A percentile compares a stretch with the other conserved stretches of the same genome.
Conservation (phyloP, 352 stramenopile genomes). For the Aphanomyces astaci region DNA sequence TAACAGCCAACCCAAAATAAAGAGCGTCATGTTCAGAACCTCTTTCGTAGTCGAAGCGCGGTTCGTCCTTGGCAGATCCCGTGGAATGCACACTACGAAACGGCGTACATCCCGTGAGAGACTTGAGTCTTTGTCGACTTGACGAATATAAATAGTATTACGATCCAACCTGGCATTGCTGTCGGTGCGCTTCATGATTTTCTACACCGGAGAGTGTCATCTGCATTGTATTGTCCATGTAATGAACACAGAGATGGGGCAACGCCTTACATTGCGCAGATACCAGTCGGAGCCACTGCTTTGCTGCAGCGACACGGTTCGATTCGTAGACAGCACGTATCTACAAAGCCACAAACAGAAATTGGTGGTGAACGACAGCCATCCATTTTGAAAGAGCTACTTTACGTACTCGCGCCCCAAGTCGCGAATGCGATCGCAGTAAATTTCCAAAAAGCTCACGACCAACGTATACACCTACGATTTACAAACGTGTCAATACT, state of each 20-base stretch:
- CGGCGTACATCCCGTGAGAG: background rate
- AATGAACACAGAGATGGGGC: too few species aligned
- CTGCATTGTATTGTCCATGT: too few species aligned
- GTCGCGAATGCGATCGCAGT: slow-evolving; percentile 89
- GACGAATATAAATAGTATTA: too few species aligned
- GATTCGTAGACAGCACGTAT: slow-evolving; percentile 63
- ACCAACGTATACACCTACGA: slow-evolving; percentile 67
- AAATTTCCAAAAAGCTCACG: slow-evolving; percentile 91
- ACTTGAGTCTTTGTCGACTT: too few species aligned
- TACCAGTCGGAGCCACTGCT: slow-evolving; percentile 79
- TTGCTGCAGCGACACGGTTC: slow-evolving; percentile 61
- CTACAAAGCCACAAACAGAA: slow-evolving; percentile 24
- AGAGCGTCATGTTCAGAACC: too few species aligned
- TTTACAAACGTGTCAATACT: background rate
- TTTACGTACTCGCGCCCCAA: slow-evolving; percentile 74
- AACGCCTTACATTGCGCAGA: slow-evolving; percentile 51
- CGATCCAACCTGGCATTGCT: slow-evolving; percentile 53
- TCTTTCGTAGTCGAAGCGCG: slow-evolving; percentile 74
- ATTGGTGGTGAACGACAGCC: too few species aligned
- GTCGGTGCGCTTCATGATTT: slow-evolving; percentile 60
- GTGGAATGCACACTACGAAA: slow-evolving; percentile 59
- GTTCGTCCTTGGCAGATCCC: slow-evolving; percentile 42
- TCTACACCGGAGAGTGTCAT: slow-evolving; percentile 26
- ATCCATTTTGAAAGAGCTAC: background rate
- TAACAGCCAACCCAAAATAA: too few species aligned